Percentiles rank a stretch among this genome's conserved stretches.
Evolutionary conservation across 306 rosid genomes (phyloP).

Genomic region (Medicago ruthenica): DNA sequence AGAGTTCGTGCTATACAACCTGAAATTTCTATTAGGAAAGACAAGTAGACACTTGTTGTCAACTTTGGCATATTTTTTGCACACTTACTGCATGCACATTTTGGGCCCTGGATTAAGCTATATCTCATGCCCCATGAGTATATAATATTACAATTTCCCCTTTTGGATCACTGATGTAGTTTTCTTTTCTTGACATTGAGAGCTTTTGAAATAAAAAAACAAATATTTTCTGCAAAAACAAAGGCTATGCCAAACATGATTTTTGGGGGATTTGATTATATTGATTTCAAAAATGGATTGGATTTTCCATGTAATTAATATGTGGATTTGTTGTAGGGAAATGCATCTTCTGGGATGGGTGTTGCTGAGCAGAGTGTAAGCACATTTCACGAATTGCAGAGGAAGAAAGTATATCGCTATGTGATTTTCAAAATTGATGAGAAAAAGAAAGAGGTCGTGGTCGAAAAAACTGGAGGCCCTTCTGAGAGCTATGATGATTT

Average conservation of each 20-base stretch:
- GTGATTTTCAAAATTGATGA: constrained; percentile 83
- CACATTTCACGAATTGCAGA: constrained; percentile 73
- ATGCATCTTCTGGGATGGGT: constrained; percentile 87
- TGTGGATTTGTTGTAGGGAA: constrained; percentile 51
- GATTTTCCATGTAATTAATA: constrained; percentile 9
- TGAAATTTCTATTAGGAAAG: background rate
- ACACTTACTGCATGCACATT: constrained; percentile 3
- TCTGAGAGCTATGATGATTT: constrained; percentile 84
- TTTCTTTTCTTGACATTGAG: constrained; percentile 5
- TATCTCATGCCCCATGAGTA: background rate
- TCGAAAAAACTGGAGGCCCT: constrained; percentile 80
- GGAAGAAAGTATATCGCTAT: constrained; percentile 80
- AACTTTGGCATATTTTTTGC: background rate
- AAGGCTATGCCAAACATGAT: background rate
- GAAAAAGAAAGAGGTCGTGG: constrained; percentile 80
- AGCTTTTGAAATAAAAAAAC: background rate
- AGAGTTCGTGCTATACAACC: background rate
- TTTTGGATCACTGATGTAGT: background rate
- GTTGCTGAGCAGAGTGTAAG: constrained; percentile 67
- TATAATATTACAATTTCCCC: background rate
- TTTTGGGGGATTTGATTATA: background rate
- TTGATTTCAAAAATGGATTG: constrained; percentile 1
- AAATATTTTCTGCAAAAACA: background rate
- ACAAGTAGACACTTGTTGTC: background rate
- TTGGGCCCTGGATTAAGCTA: constrained; percentile 5